phyloP scores from a whole-genome alignment of 106 monocot genomes.

The Dendrobium chrysotoxum region DNA sequence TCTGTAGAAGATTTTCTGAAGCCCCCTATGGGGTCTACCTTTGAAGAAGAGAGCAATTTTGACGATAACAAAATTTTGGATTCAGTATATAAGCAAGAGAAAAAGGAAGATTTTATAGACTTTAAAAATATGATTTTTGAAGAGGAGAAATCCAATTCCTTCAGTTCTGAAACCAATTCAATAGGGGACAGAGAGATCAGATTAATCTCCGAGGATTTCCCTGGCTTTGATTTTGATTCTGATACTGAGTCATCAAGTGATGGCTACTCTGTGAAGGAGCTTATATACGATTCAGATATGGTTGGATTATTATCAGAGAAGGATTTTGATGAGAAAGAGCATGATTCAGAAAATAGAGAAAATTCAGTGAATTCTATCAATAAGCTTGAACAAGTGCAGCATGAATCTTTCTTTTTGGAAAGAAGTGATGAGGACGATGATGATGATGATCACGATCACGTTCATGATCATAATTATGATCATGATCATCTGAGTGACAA shows the following conservation, averaged over 20 bases:
- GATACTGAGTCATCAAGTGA: slow-evolving; percentile 33
- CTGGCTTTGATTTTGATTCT: slow-evolving; percentile 38
- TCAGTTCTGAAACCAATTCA: slow-evolving; percentile 7
- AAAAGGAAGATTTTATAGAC: neutral
- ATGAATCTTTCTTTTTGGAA: neutral
- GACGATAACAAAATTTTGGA: neutral
- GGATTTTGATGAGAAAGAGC: slow-evolving; percentile 18
- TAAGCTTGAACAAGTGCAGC: neutral
- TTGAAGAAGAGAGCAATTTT: neutral
- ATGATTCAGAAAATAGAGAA: neutral
- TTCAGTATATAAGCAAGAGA: neutral
- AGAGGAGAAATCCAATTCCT: neutral
- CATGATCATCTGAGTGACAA: neutral
- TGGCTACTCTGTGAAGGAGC: slow-evolving; percentile 61
- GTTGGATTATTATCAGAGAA: slow-evolving; percentile 40
- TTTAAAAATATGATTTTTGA: neutral
- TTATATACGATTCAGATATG: slow-evolving; percentile 37
- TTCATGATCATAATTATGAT: too few relatives aligned
- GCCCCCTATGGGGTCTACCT: neutral
- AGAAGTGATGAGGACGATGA: neutral
- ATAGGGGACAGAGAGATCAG: slow-evolving; percentile 4
- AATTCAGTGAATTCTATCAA: neutral
- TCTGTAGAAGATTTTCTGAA: slow-evolving; percentile 9
- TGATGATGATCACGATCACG: neutral
- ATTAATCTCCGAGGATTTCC: slow-evolving; percentile 18